Base-by-base conservation (phyloP, 345 rosid species). In the Raphanus sativus region DNA sequence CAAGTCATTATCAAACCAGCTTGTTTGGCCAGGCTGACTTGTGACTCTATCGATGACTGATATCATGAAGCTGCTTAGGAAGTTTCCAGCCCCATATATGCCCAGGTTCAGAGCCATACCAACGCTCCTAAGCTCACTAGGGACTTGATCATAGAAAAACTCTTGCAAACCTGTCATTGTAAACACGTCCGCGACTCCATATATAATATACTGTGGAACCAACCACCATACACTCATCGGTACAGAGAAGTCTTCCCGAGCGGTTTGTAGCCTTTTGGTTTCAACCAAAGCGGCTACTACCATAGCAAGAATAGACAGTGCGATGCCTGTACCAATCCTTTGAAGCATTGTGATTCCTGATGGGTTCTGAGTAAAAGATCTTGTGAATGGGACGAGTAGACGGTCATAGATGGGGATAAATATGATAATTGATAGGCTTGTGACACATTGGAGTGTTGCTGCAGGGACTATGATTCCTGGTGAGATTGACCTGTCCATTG, bases 381-480 rank as follows among this genome's bases (percentile, higher is more conserved):
- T 52, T 52, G 58, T 2, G 24, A 52, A 5, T n/a, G 58, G 58
- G 58, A 52, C 24, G 58, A 52, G 58, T 52, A 52, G 8, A 15
- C 58, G 58, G 58, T 52, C 58, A 8, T 52, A 52, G 6, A 52
- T n/a, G 0, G 58, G 58, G 58, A 52, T 52, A 24, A 52, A 52
- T 24, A 52, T 7, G 58, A 52, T 52, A 15, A 52, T 52, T 52
- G 58, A 52, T 52, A 52, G 8, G 86, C 58, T 61, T 88, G 91
- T 58, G 86, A 84, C 42, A 83, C 86, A 60, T 83, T 75, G n/a
- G 85, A 85, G 79, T 81, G 58, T 52, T 1, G 58, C 58, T 6
- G 58, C 58, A 15, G 58, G 58, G 58, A 52, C 9, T 52, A 52
- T 0, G 24, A 52, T 6, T 52, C 58, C 24, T 52, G 21, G 58